A percentile compares a stretch with the other conserved stretches of the same genome.
Conservation (phyloP, 169 alveolate species). For the Plasmodium cynomolgi region DNA sequence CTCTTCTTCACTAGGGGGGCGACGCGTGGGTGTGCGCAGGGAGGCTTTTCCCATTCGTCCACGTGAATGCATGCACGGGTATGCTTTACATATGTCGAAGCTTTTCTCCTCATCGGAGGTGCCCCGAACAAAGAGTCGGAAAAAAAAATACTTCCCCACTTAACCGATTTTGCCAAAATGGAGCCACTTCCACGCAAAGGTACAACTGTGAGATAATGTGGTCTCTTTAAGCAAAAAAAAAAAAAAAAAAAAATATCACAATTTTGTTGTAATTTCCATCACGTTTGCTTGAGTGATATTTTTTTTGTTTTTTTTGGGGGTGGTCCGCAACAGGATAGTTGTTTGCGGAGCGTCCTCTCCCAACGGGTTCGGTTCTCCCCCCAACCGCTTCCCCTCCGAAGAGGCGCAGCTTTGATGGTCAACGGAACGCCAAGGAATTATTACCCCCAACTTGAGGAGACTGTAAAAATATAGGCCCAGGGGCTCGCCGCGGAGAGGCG, state of each 20-base stretch:
- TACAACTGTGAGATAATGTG: neutral
- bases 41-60: neutral
- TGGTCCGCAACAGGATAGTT: neutral
- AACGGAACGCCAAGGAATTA: neutral
- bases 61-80: neutral
- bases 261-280: neutral
- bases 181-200: neutral
- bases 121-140: neutral
- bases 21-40: neutral
- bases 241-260: neutral
- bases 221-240: neutral
- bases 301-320: neutral
- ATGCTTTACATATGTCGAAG: neutral
- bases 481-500: neutral
- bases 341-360: neutral
- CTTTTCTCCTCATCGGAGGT: neutral
- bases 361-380: neutral
- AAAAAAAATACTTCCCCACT: neutral
- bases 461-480: neutral
- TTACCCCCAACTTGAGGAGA: neutral
- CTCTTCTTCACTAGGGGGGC: neutral
- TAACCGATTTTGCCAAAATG: neutral
- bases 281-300: neutral
- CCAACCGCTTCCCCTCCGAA: neutral
- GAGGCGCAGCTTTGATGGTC: neutral